Evolutionary conservation across 192 early-diverging fungal species (phyloP), one percentile per base, ranked within the genome.

Genomic region (Entomortierella parvispora): DNA sequence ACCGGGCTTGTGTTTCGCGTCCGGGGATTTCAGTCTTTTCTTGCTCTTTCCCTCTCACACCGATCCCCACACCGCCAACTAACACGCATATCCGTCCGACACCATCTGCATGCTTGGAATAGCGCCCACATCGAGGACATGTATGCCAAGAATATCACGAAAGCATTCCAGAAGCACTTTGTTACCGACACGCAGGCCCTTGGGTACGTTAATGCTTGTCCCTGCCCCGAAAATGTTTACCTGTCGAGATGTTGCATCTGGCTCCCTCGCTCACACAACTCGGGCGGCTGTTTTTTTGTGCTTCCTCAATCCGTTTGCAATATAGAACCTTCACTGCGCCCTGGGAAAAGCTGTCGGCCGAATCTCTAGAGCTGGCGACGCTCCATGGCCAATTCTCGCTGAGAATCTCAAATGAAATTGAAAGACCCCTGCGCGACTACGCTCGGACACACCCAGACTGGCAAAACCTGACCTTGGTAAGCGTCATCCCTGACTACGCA

Each of bases 111-210:
- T 64, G 37, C 12, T 34, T 49, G 20, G 32, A 28, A 0, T 71
- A 85, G 84, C 56, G 84, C 84, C n/a, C 57, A 65, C 45, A 79
- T 85, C 40, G 84, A 85, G 55, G 84, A 85, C 43, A 55, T 58
- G 45, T 85, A 85, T 63, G 84, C 84, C 28, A 85, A 83, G 67
- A 80, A 32, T 44, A 72, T 85, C 25, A 65, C 64, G 15, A 85
- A 83, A 58, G 74, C 83, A 37, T 81, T 78, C 34, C 82, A 81
- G 53, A 83, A 81, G 42, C 47, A 71, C 28, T 81, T 81, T 68
- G 68, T 85, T 15, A 58, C 80, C 29, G 82, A 85, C 42, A 64
- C 70, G 22, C 57, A 71, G 32, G 66, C 82, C 43, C 68, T 85
- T 31, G 84, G 84, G 82, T 83, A 83, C 60, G 49, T 28, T 34